Conservation (phyloP, 306 rosid genomes). For the Trifolium dubium region DNA sequence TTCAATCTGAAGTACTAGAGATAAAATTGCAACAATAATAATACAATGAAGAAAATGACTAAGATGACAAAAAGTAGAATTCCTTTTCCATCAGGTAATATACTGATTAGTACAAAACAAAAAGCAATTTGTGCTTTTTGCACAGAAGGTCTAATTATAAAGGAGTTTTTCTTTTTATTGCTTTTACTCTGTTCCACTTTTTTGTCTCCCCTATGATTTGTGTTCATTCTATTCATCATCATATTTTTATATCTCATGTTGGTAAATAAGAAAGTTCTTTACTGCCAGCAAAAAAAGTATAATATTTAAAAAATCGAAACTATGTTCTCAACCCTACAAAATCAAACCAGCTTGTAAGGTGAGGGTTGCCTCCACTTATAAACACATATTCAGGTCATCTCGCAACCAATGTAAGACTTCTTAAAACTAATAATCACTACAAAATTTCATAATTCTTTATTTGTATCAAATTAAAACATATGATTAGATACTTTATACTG, state of each 20-base stretch:
- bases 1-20: neutral
- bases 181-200: neutral
- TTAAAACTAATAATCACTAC: neutral
- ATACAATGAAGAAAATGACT: neutral
- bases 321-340: neutral
- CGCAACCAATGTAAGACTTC: too few relatives aligned
- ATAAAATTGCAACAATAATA: neutral
- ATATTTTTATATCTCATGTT: neutral
- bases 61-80: conserved; percentile 4
- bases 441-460: neutral
- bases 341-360: neutral
- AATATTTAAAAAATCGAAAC: neutral
- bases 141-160: conserved; percentile 6
- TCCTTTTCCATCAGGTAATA: neutral
- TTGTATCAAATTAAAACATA: neutral
- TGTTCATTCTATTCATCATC: neutral
- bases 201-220: neutral
- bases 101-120: neutral
- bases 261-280: conserved; percentile 4
- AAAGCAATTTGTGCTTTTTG: conserved; percentile 12
- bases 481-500: conserved; percentile 14
- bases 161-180: neutral
- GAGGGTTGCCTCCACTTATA: too few relatives aligned
- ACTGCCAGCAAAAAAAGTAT: neutral
- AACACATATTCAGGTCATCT: too few relatives aligned